phyloP scores from a whole-genome alignment of 2,329 filamentous ascomycete species.

The Aureobasidium zeae region DNA sequence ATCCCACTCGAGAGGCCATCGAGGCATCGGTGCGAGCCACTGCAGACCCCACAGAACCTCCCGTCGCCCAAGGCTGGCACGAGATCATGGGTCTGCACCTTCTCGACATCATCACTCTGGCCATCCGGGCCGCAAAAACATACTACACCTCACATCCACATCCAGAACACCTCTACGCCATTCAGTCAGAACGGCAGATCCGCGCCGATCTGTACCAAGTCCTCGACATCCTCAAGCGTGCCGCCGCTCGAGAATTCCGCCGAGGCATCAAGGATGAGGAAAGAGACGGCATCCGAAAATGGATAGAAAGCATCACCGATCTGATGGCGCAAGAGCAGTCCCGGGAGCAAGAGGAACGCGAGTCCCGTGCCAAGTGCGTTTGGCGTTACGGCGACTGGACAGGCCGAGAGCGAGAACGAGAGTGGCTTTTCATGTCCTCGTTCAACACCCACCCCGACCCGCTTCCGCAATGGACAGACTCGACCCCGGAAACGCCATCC shows the following conservation, averaged over 20 bases:
- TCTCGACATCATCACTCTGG: conserved; percentile 83
- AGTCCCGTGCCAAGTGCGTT: conserved; percentile 44
- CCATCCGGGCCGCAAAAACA: conserved; percentile 90
- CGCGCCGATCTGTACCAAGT: conserved; percentile 75
- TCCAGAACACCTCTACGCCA: conserved; percentile 72
- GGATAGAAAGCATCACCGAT: conserved; percentile 68
- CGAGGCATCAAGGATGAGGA: conserved; percentile 75
- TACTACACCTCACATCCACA: conserved; percentile 93
- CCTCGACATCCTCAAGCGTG: conserved; percentile 83
- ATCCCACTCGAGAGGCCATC: conserved; percentile 9
- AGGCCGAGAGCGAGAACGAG: conserved; percentile 67
- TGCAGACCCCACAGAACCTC: conserved; percentile 16
- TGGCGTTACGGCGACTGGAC: conserved; percentile 70
- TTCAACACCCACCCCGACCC: conserved; percentile 50
- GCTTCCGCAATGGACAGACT: conserved; percentile 57
- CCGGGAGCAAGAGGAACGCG: conserved; percentile 59
- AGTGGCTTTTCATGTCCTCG: conserved; percentile 70
- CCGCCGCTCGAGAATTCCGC: conserved; percentile 78
- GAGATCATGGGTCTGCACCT: conserved; percentile 88
- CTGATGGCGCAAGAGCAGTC: conserved; percentile 70
- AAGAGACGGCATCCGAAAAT: conserved; percentile 61
- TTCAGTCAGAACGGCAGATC: conserved; percentile 79
- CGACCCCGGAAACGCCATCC: conserved; percentile 52
- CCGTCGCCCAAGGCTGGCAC: conserved; percentile 56
- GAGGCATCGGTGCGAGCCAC: conserved; percentile 26